Base-by-base conservation (phyloP, 2,329 filamentous ascomycete genomes). In the Calonectria montana region DNA sequence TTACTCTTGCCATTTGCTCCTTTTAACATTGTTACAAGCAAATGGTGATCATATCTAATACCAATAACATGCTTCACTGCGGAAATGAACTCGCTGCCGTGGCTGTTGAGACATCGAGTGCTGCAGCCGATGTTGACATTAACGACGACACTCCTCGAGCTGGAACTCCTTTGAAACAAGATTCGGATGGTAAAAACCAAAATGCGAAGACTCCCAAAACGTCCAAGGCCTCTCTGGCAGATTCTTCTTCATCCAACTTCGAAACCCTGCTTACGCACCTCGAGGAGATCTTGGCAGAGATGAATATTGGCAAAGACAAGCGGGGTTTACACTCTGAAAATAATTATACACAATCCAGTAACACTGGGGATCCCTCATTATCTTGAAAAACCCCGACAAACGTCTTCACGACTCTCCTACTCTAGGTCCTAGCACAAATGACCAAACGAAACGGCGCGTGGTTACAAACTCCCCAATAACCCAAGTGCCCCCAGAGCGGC, bases 61-160 rank as follows among this genome's bases (percentile, higher is more conserved):
- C 21, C 21, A 8, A 23, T 9, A 37, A n/a, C 29, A 63, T 71
- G 63, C 53, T 45, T 63, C 55, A 45, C 27, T 35, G 37, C n/a
- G 45, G 37, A 29, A 47, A 67, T 15, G 35, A 57, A n/a, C 25
- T 37, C 39, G 48, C 45, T 0, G 55, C 21, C 8, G 45, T 62
- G 16, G 16, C n/a, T 18, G 5, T n/a, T 13, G 39, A 25, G 7
- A 41, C 43, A n/a, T 13, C 35, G 10, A 25, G 63, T 10, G 29
- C 12, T 18, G 23, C 53, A 10, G 23, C 23, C 6, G 37, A 55
- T 13, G 35, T 9, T 23, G 57, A 21, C 16, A 15, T 31, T 21
- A 53, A 27, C 18, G 53, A 27, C n/a, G 35, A 29, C 25, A 67
- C 68, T 4, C 35, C 68, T 45, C 41, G 68, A 15, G 63, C 63